Evolutionary conservation across 768 basidiomycete species (phyloP), one percentile per base, ranked within the genome.

Genomic region (Sporobolomyces roseus): DNA sequence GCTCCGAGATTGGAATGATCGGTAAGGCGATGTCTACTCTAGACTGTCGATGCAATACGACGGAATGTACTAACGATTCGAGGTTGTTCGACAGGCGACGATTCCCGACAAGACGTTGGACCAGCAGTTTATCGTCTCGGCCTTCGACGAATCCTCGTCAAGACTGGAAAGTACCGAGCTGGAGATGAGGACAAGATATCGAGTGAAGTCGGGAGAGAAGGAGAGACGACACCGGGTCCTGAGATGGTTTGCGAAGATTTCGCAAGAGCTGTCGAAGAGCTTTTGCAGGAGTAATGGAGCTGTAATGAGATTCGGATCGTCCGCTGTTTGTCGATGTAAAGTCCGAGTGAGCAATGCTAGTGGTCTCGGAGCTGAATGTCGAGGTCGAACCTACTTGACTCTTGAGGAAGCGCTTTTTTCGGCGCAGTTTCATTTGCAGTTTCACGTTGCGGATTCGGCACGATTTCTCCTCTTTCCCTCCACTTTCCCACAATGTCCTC

Each of bases 131-230:
- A 81, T 2, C 84, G 85, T 60, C 80, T 88, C 1, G 83, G 85
- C 2, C 76, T 89, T 48, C 84, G 83, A 82, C 78, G 88, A 38
- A 82, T 87, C 12, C 79, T 89, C 85, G 87, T 88, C 29, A 82
- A 81, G 74, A 87, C 87, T 8, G 88, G 88, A 16, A 89, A 88
- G 74, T 88, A 87, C 75, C 81, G 87, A 3, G 25, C 78, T 5
- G 86, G 85, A 4, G 85, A 86, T 71, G 88, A 88, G 76, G 61
- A 50, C 8, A 79, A 78, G 62, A n/a, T 63, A 9, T 21, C 60
- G 51, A 48, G 50, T 25, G 32, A 13, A 49, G 45, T 13, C 6
- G 13, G 21, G 51, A 36, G 56, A 30, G 25, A 13, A 49, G 21
- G 12, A 7, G 13, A 23, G 23, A n/a, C n/a, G n/a, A n/a, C n/a